Conservation (phyloP, 2,329 filamentous ascomycete species). For the Penicillium sp. region DNA sequence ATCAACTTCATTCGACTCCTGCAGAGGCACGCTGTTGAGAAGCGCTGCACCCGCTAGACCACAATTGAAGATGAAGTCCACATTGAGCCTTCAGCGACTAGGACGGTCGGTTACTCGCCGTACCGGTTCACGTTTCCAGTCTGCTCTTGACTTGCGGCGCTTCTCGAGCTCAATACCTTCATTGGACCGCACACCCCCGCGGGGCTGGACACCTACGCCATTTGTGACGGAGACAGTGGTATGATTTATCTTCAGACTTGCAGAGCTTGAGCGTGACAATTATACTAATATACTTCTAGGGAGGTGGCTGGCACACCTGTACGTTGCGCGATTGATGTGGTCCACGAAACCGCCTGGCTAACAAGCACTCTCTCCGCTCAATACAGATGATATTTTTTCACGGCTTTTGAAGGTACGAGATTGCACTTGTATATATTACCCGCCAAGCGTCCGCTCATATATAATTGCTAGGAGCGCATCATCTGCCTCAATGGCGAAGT, state of each 20-base stretch:
- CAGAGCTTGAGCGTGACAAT: not conserved
- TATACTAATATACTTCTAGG: conserved; percentile 48
- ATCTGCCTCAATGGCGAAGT: conserved; percentile 91
- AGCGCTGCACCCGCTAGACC: not conserved
- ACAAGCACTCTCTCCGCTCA: conserved; percentile 21
- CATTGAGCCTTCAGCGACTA: conserved; percentile 26
- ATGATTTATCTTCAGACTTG: conserved; percentile 39
- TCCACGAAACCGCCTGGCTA: conserved; percentile 22
- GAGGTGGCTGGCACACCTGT: conserved; percentile 78
- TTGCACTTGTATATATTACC: conserved; percentile 15
- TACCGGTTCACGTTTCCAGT: conserved; percentile 8
- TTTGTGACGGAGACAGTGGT: conserved; percentile 59
- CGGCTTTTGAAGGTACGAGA: conserved; percentile 68
- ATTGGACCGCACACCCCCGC: conserved; percentile 36
- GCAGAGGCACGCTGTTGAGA: not conserved
- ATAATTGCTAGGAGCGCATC: conserved; percentile 75
- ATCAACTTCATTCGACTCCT: not conserved
- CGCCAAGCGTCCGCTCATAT: conserved; percentile 31
- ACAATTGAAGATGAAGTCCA: conserved; percentile 27
- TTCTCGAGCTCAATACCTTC: conserved; percentile 34
- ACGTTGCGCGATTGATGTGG: conserved; percentile 39
- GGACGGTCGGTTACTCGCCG: conserved; percentile 20
- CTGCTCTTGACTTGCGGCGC: conserved; percentile 22
- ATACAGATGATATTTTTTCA: conserved; percentile 76
- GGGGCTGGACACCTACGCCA: conserved; percentile 54